Conservation (phyloP, 2,329 filamentous ascomycete species). For the Apiospora aurea region DNA sequence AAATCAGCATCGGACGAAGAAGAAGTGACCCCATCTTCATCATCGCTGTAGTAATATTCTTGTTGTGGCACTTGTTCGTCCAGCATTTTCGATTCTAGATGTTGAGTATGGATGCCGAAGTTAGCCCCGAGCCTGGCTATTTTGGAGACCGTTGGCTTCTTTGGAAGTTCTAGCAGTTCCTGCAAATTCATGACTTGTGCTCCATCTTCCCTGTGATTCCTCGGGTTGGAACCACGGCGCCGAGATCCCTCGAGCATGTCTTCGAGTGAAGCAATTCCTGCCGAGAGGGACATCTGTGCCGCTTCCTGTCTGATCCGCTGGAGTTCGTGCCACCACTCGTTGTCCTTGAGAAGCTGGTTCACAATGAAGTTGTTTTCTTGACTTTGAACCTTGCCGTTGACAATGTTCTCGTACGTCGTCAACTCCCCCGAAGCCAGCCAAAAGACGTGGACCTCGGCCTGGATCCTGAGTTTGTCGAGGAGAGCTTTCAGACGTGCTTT, state of each 20-base stretch:
- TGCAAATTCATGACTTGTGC: slow-evolving; percentile 56
- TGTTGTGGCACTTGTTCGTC: slow-evolving; percentile 38
- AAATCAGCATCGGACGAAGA: slow-evolving; percentile 42
- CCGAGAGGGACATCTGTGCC: slow-evolving; percentile 48
- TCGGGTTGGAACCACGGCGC: slow-evolving; percentile 53
- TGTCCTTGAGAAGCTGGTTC: slow-evolving; percentile 70
- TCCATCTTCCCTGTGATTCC: slow-evolving; percentile 39
- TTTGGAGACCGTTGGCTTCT: slow-evolving; percentile 61
- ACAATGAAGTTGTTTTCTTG: slow-evolving; percentile 66
- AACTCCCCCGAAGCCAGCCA: slow-evolving; percentile 79
- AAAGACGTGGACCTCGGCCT: slow-evolving; percentile 80
- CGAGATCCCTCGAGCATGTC: slow-evolving; percentile 53
- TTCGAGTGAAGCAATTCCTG: slow-evolving; percentile 52
- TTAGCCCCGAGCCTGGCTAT: slow-evolving; percentile 67
- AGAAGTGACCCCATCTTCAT: slow-evolving; percentile 32
- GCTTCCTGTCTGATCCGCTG: slow-evolving; percentile 58
- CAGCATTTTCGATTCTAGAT: slow-evolving; percentile 69
- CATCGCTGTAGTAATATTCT: slow-evolving; percentile 33
- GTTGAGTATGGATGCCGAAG: slow-evolving; percentile 79
- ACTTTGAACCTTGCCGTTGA: slow-evolving; percentile 70
- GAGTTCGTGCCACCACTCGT: slow-evolving; percentile 86
- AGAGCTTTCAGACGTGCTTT: slow-evolving; percentile 73
- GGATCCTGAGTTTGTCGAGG: slow-evolving; percentile 81
- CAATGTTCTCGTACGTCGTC: slow-evolving; percentile 77
- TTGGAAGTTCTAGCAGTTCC: slow-evolving; percentile 68